Conservation (phyloP, 306 rosid genomes). For the Alnus rubra region DNA sequence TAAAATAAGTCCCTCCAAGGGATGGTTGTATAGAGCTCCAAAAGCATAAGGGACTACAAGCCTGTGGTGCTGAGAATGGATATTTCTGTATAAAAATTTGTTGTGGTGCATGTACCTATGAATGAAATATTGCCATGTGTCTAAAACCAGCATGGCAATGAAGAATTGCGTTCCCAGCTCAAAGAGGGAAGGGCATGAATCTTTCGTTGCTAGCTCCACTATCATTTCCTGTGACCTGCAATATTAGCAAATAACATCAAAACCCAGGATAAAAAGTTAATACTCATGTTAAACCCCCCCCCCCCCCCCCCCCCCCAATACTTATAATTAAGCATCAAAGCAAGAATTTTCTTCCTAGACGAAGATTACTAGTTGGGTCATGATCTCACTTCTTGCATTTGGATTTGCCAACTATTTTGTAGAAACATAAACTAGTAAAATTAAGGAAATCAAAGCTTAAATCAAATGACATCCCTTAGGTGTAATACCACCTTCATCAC, state of each 20-base stretch:
- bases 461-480: no score
- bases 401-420: no score
- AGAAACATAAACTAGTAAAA: no score
- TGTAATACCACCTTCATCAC: no score
- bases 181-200: not conserved
- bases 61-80: not conserved
- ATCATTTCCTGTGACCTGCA: conserved; percentile 1
- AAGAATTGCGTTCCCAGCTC: not conserved
- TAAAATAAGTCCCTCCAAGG: not conserved
- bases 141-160: not conserved
- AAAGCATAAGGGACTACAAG: not conserved
- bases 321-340: no score
- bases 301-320: no score
- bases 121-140: conserved; percentile 4
- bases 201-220: not conserved
- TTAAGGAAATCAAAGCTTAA: no score
- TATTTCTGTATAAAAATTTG: not conserved
- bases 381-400: no score
- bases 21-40: conserved; percentile 27
- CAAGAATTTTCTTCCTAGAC: no score
- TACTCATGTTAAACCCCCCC: no score
- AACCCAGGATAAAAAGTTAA: no score
- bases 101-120: not conserved
- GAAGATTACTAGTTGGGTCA: no score
- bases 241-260: not conserved